Conservation (phyloP, 2,329 filamentous ascomycete species). For the Verticillium dahliae region DNA sequence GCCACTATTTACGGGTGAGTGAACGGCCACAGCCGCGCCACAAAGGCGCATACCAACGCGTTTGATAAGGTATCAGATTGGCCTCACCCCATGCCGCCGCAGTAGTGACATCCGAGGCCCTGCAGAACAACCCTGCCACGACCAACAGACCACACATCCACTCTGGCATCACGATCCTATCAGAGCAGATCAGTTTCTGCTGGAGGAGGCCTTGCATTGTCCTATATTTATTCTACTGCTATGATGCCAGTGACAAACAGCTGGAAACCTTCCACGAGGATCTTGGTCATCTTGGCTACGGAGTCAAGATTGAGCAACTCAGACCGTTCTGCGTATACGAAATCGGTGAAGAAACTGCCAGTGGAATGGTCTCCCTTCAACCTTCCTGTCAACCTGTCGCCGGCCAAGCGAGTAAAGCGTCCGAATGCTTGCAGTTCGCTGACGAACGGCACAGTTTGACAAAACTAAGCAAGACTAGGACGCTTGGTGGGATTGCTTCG, state of each 20-base stretch:
- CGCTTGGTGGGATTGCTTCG: neutral
- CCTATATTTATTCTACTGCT: neutral
- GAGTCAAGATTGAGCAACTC: neutral
- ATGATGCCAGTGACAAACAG: neutral
- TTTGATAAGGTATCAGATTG: too few species aligned
- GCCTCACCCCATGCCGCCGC: too few species aligned
- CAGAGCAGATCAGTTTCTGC: too few species aligned
- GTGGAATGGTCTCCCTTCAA: neutral
- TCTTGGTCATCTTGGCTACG: neutral
- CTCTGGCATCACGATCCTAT: too few species aligned
- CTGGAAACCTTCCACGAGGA: neutral
- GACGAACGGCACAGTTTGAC: neutral
- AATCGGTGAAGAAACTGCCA: neutral
- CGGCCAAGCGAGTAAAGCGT: neutral
- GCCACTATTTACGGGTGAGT: too few species aligned
- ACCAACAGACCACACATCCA: too few species aligned
- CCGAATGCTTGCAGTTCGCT: neutral
- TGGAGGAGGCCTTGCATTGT: too few species aligned
- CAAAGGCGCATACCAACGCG: too few species aligned
- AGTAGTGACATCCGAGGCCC: too few species aligned
- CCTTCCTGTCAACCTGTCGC: neutral
- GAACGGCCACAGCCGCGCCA: too few species aligned
- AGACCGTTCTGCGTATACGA: neutral
- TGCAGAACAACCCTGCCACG: too few species aligned
- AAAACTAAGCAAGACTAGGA: neutral